A percentile compares a stretch with the other conserved stretches of the same genome.
These are phyloP conservation scores for Aspergillus sp. DNA, from an alignment of 2,329 filamentous ascomycete species.

Conservation along the genomic window DNA sequence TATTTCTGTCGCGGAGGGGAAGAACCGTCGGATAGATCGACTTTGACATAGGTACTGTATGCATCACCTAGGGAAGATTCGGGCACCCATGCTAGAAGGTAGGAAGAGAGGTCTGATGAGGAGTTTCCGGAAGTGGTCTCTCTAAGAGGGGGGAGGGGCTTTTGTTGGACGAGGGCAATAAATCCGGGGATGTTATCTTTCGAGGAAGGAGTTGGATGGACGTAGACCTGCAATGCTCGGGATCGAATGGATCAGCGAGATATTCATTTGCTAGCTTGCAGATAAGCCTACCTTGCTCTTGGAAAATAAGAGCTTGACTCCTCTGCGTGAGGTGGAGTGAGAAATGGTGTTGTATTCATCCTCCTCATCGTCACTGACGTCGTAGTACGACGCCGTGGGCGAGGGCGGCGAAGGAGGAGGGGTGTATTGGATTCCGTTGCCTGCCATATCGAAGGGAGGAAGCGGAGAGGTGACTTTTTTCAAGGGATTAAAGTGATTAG, in stretches of 20 bases:
- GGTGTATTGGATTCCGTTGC: slow-evolving; percentile 35
- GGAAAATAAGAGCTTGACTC: slow-evolving; percentile 90
- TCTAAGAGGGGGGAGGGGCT: slow-evolving; percentile 49
- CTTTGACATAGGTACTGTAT: slow-evolving; percentile 89
- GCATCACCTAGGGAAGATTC: slow-evolving; percentile 85
- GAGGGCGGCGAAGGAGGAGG: slow-evolving; percentile 58
- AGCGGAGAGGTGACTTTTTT: slow-evolving; percentile 1
- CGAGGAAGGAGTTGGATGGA: slow-evolving; percentile 87
- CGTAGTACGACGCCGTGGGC: slow-evolving; percentile 86
- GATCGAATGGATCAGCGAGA: slow-evolving; percentile 7
- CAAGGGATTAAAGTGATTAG: background rate
- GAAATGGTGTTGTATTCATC: slow-evolving; percentile 93
- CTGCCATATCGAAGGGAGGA: slow-evolving; percentile 31
- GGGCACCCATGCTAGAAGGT: slow-evolving; percentile 90
- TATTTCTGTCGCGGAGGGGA: slow-evolving; percentile 82
- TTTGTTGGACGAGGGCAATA: slow-evolving; percentile 90
- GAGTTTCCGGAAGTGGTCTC: slow-evolving; percentile 31
- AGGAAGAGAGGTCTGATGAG: slow-evolving; percentile 60
- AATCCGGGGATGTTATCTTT: slow-evolving; percentile 97
- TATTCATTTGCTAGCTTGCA: background rate
- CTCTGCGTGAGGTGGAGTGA: slow-evolving; percentile 71
- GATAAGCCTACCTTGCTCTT: slow-evolving; percentile 81
- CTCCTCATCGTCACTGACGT: slow-evolving; percentile 94
- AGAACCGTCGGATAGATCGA: slow-evolving; percentile 80
- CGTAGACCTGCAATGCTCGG: slow-evolving; percentile 69